phyloP scores from a whole-genome alignment of 768 basidiomycete species.

The Auricularia cornea region DNA sequence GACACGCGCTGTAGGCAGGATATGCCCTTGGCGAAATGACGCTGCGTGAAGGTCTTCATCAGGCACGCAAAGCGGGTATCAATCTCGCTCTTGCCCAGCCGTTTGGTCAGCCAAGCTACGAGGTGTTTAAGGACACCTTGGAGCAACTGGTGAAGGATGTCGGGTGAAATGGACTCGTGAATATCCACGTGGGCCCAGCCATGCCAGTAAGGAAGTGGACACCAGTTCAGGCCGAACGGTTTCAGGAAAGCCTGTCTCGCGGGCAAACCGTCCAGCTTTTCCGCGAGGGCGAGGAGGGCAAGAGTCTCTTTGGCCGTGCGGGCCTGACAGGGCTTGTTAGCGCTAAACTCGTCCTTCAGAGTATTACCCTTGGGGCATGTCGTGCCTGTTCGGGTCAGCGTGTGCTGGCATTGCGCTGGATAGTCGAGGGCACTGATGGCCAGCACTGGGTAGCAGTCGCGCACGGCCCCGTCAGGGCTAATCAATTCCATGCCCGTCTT shows the following conservation, averaged over 20 bases:
- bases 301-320: not conserved
- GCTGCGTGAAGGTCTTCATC: slow-evolving; percentile 2
- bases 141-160: slow-evolving; percentile 15
- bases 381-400: slow-evolving; percentile 11
- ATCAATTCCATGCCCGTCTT: slow-evolving; percentile 22
- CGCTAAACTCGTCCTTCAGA: slow-evolving; percentile 7
- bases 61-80: slow-evolving; percentile 5
- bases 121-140: slow-evolving; percentile 12
- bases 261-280: not conserved
- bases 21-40: slow-evolving; percentile 11
- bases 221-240: not conserved
- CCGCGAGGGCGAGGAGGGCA: not conserved
- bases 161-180: slow-evolving; percentile 9
- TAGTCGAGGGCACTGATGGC: slow-evolving; percentile 18
- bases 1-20: slow-evolving; percentile 5
- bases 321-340: not conserved
- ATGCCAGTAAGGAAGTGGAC: slow-evolving; percentile 13
- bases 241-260: not conserved
- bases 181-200: slow-evolving; percentile 11
- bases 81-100: slow-evolving; percentile 23
- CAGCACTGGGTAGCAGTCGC: slow-evolving; percentile 24
- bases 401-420: slow-evolving; percentile 14
- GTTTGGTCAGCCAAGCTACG: not conserved
- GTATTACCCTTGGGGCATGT: slow-evolving; percentile 15
- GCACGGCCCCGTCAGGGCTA: slow-evolving; percentile 29